phyloP scores from a whole-genome alignment of 371 early-diverging fungal genomes.

The Haplosporangium sp. region DNA sequence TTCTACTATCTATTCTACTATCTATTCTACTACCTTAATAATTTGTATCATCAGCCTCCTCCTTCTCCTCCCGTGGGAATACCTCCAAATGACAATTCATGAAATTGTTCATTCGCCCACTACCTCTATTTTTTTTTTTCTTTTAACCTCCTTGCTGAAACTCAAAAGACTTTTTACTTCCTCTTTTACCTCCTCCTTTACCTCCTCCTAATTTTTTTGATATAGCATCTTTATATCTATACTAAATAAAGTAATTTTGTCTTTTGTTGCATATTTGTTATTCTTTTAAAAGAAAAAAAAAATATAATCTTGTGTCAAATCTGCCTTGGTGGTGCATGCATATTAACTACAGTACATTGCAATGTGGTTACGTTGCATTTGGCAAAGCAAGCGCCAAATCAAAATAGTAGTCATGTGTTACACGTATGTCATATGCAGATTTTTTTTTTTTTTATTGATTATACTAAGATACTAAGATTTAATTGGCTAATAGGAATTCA shows the following conservation, averaged over 20 bases:
- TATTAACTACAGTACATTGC: no score
- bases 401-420: no score
- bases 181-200: background rate
- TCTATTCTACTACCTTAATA: background rate
- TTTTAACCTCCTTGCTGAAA: background rate
- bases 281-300: no score
- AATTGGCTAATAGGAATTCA: background rate
- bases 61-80: background rate
- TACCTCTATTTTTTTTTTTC: background rate
- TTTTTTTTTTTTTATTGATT: background rate
- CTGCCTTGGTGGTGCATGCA: no score
- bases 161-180: background rate
- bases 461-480: background rate
- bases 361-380: no score
- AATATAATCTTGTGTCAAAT: no score
- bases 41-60: slow-evolving; percentile 2
- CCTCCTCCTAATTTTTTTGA: background rate
- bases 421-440: background rate
- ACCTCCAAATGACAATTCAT: background rate
- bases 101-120: background rate
- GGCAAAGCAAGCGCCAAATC: no score
- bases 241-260: background rate
- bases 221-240: background rate
- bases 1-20: background rate
- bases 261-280: background rate